phyloP scores from a whole-genome alignment of 768 basidiomycete species.

The Rhodotorula kratochvilovae region DNA sequence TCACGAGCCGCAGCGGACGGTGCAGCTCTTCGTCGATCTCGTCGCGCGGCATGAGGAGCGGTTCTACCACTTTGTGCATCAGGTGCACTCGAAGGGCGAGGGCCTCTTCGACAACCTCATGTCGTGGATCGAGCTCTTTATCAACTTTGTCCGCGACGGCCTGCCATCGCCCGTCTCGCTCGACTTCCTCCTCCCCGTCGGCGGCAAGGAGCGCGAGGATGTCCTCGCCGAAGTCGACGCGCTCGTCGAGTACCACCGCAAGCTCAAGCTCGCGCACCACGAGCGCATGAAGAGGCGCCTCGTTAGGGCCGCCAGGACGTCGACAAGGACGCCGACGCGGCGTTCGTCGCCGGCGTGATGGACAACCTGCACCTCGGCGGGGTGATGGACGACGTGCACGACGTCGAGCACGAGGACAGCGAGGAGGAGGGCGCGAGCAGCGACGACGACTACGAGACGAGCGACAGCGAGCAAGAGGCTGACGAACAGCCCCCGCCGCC shows the following conservation, averaged over 20 bases:
- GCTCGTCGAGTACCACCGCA: conserved; percentile 87
- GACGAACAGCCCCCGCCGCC: conserved; percentile 52
- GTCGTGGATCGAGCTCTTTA: conserved; percentile 94
- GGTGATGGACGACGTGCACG: conserved; percentile 70
- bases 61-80: conserved; percentile 96
- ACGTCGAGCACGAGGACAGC: conserved; percentile 64
- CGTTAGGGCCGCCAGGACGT: conserved; percentile 52
- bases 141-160: conserved; percentile 84
- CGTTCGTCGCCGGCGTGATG: conserved; percentile 73
- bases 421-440: conserved; percentile 46
- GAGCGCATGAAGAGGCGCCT: conserved; percentile 84
- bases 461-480: conserved; percentile 51
- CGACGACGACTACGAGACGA: conserved; percentile 43
- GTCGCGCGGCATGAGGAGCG: conserved; percentile 89
- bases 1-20: conserved; percentile 76
- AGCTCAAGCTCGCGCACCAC: conserved; percentile 87
- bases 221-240: conserved; percentile 83
- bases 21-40: conserved; percentile 87
- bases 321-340: conserved; percentile 71
- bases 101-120: conserved; percentile 88
- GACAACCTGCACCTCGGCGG: conserved; percentile 77
- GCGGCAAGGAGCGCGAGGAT: conserved; percentile 65
- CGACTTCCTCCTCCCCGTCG: conserved; percentile 83
- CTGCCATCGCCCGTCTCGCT: conserved; percentile 69
- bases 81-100: conserved; percentile 94